A percentile compares a stretch with the other conserved stretches of the same genome.
Conservation (phyloP, 768 basidiomycete species). For the Mycena chlorophos region DNA sequence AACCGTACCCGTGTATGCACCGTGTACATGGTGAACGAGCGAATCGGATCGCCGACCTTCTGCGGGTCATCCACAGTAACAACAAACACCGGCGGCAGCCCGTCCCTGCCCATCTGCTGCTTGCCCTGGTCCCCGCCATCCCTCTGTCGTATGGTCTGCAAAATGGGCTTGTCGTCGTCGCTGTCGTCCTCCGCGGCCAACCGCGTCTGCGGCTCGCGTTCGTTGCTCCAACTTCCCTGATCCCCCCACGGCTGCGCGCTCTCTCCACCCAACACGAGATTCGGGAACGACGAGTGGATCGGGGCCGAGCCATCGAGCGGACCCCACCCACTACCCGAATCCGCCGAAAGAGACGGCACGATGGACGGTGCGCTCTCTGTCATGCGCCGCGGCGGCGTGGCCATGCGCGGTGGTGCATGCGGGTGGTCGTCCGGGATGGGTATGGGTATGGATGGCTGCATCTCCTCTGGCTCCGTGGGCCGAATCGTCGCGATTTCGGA, state of each 20-base stretch:
- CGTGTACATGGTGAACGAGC: slow-evolving; percentile 94
- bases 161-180: slow-evolving; percentile 69
- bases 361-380: slow-evolving; percentile 21
- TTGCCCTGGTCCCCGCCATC: slow-evolving; percentile 12
- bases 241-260: slow-evolving; percentile 48
- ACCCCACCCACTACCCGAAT: slow-evolving; percentile 11
- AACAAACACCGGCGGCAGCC: slow-evolving; percentile 68
- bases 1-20: slow-evolving; percentile 78
- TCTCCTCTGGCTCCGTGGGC: slow-evolving; percentile 36
- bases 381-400: slow-evolving; percentile 32
- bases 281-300: slow-evolving; percentile 23
- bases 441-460: slow-evolving; percentile 28
- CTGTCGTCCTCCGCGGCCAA: slow-evolving; percentile 52
- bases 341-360: slow-evolving; percentile 5
- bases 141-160: slow-evolving; percentile 40
- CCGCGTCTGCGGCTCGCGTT: slow-evolving; percentile 23
- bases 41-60: slow-evolving; percentile 93
- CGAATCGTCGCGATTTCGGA: slow-evolving; percentile 48
- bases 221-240: slow-evolving; percentile 42
- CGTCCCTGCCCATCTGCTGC: slow-evolving; percentile 40
- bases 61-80: slow-evolving; percentile 97
- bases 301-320: slow-evolving; percentile 7
- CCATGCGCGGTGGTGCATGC: slow-evolving; percentile 18
- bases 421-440: slow-evolving; percentile 13
- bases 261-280: slow-evolving; percentile 51